These are phyloP conservation scores for Rubroboletus pulcherrimus DNA, from an alignment of 768 basidiomycete species.

Conservation along the genomic window DNA sequence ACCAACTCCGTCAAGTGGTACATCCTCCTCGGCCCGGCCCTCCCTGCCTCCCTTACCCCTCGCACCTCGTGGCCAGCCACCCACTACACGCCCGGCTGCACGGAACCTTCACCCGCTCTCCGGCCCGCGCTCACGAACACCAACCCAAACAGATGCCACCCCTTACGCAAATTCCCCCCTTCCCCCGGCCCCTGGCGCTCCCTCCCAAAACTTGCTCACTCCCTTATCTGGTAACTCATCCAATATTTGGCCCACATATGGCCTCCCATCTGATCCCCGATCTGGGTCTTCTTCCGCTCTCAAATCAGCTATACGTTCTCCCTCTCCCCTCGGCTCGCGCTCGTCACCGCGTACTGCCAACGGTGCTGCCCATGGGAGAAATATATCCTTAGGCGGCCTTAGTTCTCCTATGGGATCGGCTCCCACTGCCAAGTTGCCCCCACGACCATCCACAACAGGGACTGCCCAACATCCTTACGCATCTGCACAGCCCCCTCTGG, in stretches of 20 bases:
- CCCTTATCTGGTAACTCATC: conserved; percentile 32
- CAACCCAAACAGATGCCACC: conserved; percentile 53
- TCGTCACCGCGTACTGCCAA: conserved; percentile 39
- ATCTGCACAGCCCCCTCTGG: conserved; percentile 42
- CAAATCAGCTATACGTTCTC: conserved; percentile 38
- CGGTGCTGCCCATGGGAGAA: conserved; percentile 47
- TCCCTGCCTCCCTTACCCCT: conserved; percentile 68
- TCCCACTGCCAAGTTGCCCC: conserved; percentile 40
- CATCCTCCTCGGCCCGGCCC: conserved; percentile 37
- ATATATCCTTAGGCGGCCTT: conserved; percentile 46
- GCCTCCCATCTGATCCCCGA: conserved; percentile 60
- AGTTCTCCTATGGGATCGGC: conserved; percentile 37
- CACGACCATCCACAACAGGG: conserved; percentile 40
- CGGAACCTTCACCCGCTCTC: conserved; percentile 35
- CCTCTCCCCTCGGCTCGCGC: conserved; percentile 25
- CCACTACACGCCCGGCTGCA: conserved; percentile 29
- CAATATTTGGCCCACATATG: conserved; percentile 44
- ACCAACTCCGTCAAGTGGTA: conserved; percentile 27
- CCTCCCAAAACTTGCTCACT: conserved; percentile 39
- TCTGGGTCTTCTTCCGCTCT: conserved; percentile 45
- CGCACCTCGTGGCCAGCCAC: conserved; percentile 54
- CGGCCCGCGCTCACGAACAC: conserved; percentile 43
- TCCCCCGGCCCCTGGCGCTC: conserved; percentile 34
- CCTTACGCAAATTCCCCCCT: conserved; percentile 42
- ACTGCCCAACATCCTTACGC: conserved; percentile 59